A percentile compares a stretch with the other conserved stretches of the same genome.
These are phyloP conservation scores for Collybia sp. DNA, from an alignment of 768 basidiomycete genomes.

Conservation along the genomic window DNA sequence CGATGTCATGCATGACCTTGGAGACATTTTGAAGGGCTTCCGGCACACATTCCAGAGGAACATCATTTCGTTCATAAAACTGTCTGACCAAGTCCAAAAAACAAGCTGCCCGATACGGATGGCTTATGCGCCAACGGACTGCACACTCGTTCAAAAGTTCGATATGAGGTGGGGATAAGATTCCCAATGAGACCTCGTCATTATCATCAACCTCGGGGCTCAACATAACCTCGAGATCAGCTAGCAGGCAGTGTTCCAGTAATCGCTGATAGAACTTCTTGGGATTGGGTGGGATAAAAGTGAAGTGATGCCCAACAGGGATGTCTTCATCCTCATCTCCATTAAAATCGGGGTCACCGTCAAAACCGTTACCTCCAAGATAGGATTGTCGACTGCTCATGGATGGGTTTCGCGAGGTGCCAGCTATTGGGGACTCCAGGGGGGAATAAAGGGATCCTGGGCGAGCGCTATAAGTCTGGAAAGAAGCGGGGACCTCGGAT, in stretches of 20 bases:
- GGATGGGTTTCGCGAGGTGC: constrained; percentile 50
- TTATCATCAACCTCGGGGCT: constrained; percentile 90
- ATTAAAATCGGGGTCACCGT: constrained; percentile 30
- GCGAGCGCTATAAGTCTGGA: constrained; percentile 44
- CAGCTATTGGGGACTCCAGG: constrained; percentile 23
- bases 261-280: constrained; percentile 82
- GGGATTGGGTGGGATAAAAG: constrained; percentile 88
- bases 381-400: constrained; percentile 67
- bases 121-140: constrained; percentile 83
- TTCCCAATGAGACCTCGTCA: constrained; percentile 92
- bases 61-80: constrained; percentile 84
- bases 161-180: constrained; percentile 74
- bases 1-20: constrained; percentile 66
- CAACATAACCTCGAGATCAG: constrained; percentile 86
- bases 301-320: constrained; percentile 73
- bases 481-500: constrained; percentile 41
- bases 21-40: constrained; percentile 78
- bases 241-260: constrained; percentile 74
- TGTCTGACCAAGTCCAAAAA: constrained; percentile 85
- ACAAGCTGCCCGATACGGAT: constrained; percentile 69
- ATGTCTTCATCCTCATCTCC: constrained; percentile 64
- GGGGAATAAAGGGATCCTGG: constrained; percentile 55
- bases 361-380: constrained; percentile 25
- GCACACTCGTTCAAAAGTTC: constrained; percentile 88
- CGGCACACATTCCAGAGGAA: constrained; percentile 91